Evolutionary conservation across 2,329 filamentous ascomycete species (phyloP), one percentile per base, ranked within the genome.

Genomic region (Penicillium sp.): DNA sequence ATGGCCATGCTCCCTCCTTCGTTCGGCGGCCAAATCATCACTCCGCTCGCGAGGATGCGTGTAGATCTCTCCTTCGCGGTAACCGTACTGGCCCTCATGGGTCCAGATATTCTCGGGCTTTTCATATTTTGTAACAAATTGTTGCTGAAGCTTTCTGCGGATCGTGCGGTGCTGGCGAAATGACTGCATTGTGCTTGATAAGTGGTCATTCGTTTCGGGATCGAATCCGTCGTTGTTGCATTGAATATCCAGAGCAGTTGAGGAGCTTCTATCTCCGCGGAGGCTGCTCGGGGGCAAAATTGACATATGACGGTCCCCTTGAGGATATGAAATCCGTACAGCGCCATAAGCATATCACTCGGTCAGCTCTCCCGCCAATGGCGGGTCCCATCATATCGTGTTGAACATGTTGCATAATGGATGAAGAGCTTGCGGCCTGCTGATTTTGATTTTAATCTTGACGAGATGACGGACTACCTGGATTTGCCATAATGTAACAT

Each of bases 121-220:
- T 8, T 62, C 49, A 37, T 53, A 55, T 16, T 60, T 61, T 10
- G 57, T 53, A 16, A 61, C 60, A n/a, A 66, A 48, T 44, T 67
- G 65, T 57, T 50, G 51, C 42, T 67, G 37, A 18, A 66, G 60
- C 44, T 60, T 55, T 55, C 52, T 61, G 37, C 53, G 56, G 45
- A 64, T 59, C 18, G 34, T 46, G 11, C 58, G 58, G 20, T 51
- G 42, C 48, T 62, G 53, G 5, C 54, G 40, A n/a, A 54, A 45
- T 6, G 58, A 56, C 24, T 62, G 58, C 61, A 61, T 64, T 20
- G 46, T 61, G n/a, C 34, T 55, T 38, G 24, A 6, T 26, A 16
- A 4, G 13, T n/a, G 5, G 14, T 11, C 13, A 3, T 47, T 20
- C 5, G 37, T 34, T 32, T 3, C 29, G 4, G 37, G 31, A 13